Evolutionary conservation across 257 asterid genomes (phyloP).

Genomic region (Solanum peruvianum): DNA sequence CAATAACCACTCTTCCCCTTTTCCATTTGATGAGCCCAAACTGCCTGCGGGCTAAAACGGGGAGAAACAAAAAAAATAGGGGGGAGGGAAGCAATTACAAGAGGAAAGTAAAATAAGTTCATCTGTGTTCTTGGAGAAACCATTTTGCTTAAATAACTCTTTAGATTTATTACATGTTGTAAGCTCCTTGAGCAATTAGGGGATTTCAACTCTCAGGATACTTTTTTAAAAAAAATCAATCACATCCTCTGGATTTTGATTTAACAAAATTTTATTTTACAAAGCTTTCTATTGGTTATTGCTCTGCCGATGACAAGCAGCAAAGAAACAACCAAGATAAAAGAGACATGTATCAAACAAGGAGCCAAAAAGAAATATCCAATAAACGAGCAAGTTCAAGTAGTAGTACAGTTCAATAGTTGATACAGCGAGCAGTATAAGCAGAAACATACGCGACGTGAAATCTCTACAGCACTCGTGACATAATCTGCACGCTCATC

Average conservation of each 20-base stretch:
- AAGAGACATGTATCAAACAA: background rate
- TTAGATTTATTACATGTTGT: background rate
- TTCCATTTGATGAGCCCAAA: background rate
- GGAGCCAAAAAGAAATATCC: background rate
- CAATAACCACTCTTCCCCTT: background rate
- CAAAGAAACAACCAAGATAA: background rate
- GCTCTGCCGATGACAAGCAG: background rate
- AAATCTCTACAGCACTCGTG: conserved; percentile 36
- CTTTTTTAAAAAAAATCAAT: background rate
- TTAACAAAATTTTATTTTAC: background rate
- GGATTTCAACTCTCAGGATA: background rate
- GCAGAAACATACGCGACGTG: conserved; percentile 46
- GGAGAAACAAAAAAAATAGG: background rate
- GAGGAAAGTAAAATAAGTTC: background rate
- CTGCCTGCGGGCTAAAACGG: background rate
- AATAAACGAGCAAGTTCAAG: background rate
- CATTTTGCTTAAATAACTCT: background rate
- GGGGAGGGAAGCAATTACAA: background rate
- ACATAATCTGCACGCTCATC: conserved; percentile 36
- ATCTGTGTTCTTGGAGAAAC: background rate
- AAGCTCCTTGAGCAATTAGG: background rate
- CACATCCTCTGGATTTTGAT: background rate
- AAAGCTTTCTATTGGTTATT: background rate
- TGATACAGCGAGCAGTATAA: conserved; percentile 3
- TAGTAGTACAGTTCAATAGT: background rate